phyloP scores from a whole-genome alignment of 78 protist species.

The Planoprotostelium fungivorum region DNA sequence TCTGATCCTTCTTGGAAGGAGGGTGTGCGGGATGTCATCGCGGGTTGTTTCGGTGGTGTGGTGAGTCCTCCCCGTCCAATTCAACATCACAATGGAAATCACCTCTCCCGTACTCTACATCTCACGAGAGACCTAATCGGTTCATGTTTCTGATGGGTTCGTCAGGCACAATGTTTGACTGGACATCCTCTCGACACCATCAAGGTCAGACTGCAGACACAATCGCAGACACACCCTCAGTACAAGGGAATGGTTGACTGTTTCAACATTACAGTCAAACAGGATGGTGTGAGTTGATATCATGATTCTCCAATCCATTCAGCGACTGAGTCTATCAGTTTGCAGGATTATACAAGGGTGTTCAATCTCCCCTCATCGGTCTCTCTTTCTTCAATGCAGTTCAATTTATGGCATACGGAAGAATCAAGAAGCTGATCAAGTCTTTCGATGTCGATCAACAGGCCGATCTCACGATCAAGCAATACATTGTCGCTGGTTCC shows the following conservation, averaged over 20 bases:
- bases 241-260: conserved; percentile 59
- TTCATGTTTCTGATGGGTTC: neutral
- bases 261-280: conserved; percentile 32
- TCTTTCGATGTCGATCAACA: neutral
- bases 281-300: conserved; percentile 47
- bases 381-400: conserved; percentile 44
- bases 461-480: conserved; percentile 1
- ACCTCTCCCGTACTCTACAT: neutral
- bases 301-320: neutral
- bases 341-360: conserved; percentile 63
- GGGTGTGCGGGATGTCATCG: conserved; percentile 44
- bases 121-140: too few species aligned
- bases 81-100: too few species aligned
- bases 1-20: too few species aligned
- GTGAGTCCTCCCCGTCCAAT: too few species aligned
- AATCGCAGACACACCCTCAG: conserved; percentile 46
- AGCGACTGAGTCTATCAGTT: conserved; percentile 4
- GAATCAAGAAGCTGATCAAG: conserved; percentile 27
- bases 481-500: conserved; percentile 41
- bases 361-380: conserved; percentile 64
- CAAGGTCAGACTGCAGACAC: conserved; percentile 62
- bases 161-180: conserved; percentile 32
- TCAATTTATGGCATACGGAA: conserved; percentile 58
- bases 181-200: conserved; percentile 65
- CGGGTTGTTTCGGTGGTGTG: conserved; percentile 59